Percentiles rank a stretch among this genome's conserved stretches.
These are phyloP conservation scores for Hibiscus mutabilis DNA, from an alignment of 345 rosid genomes.

Conservation along the genomic window DNA sequence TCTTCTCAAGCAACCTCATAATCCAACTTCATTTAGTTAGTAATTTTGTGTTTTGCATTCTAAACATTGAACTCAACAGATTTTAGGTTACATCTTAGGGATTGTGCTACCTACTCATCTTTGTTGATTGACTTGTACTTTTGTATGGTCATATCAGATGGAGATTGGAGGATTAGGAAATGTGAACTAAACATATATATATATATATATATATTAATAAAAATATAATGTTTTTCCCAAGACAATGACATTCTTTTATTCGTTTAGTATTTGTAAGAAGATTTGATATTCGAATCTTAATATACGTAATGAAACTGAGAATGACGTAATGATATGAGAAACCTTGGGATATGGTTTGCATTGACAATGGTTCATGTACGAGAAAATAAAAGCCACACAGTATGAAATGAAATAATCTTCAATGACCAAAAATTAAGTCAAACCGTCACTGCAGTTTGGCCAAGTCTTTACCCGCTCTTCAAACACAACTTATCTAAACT, in stretches of 20 bases:
- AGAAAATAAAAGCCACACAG: not conserved
- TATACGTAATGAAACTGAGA: too few species aligned
- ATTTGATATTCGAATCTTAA: too few species aligned
- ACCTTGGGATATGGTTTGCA: not conserved
- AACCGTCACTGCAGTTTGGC: constrained; percentile 3
- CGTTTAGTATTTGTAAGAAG: not conserved
- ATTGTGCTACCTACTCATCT: not conserved
- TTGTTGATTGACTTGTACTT: not conserved
- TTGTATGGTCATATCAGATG: not conserved
- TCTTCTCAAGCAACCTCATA: too few species aligned
- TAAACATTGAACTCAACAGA: not conserved
- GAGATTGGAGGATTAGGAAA: not conserved
- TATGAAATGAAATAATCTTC: not conserved
- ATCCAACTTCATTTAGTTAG: too few species aligned
- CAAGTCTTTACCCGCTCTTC: constrained; percentile 2
- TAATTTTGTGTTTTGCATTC: not conserved
- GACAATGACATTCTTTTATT: not conserved
- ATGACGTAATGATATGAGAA: not conserved
- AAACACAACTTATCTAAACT: not conserved
- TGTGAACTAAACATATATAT: not conserved
- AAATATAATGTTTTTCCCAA: not conserved
- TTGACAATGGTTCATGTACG: not conserved
- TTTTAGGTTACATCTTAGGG: not conserved
- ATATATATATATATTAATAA: not conserved
- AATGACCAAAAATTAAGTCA: not conserved